Evolutionary conservation across 129 eudicot genomes (phyloP).

Genomic region (Rutidosis leptorrhynchoides): DNA sequence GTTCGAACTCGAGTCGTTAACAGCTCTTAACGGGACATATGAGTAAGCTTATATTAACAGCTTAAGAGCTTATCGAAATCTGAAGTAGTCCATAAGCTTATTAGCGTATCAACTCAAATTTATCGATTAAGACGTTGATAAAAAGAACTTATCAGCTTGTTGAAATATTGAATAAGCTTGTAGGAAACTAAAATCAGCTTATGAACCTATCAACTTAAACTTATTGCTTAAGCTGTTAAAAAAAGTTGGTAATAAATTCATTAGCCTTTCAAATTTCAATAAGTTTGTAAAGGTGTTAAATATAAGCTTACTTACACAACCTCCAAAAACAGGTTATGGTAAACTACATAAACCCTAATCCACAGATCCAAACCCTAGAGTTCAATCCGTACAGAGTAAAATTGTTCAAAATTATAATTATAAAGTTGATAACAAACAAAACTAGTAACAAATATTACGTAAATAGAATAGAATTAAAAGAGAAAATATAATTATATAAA

Average conservation of each 20-base stretch:
- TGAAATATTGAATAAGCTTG: not conserved
- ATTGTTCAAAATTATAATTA: not conserved
- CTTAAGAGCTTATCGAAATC: not conserved
- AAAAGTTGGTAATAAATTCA: not conserved
- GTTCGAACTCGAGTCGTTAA: too few species aligned
- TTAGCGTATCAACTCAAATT: too few species aligned
- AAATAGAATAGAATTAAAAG: not conserved
- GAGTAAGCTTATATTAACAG: too few species aligned
- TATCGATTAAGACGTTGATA: not conserved
- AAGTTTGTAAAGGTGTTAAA: not conserved
- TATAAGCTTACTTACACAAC: not conserved
- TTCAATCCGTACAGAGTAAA: constrained; percentile 15
- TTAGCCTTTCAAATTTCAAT: not conserved
- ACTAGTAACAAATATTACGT: not conserved
- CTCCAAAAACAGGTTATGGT: not conserved
- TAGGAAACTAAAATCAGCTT: not conserved
- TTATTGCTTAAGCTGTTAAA: not conserved
- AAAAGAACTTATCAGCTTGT: not conserved
- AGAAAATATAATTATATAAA: not conserved
- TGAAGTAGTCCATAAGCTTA: too few species aligned
- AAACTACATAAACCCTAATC: not conserved
- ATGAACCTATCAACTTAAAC: not conserved
- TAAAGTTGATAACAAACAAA: too few species aligned
- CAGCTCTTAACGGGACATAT: too few species aligned
- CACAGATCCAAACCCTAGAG: constrained; percentile 15